Evolutionary conservation across 176 grass and related monocot species (phyloP).

Genomic region (Zoysia japonica): DNA sequence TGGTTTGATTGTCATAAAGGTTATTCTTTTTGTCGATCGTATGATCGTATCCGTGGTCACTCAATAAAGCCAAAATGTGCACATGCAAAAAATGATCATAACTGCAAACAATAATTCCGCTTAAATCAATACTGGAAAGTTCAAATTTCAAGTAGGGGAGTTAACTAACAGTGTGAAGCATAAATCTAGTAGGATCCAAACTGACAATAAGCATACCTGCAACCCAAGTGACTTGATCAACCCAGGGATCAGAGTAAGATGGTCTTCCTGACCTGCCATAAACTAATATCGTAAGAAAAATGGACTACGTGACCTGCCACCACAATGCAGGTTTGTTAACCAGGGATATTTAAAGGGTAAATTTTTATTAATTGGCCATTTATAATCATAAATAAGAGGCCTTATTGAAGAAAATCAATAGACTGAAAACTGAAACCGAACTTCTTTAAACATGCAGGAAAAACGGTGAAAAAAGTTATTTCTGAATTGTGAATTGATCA

Average conservation of each 20-base stretch:
- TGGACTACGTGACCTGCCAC: conserved; percentile 12
- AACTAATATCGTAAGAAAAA: conserved; percentile 36
- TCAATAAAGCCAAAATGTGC: conserved; percentile 29
- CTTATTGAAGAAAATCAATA: background rate
- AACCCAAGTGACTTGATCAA: conserved; percentile 90
- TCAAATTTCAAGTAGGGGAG: background rate
- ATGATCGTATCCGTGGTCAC: background rate
- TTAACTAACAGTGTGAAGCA: background rate
- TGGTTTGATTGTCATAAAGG: background rate
- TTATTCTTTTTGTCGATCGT: background rate
- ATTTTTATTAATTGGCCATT: background rate
- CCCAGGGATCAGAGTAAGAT: conserved; percentile 84
- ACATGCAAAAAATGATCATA: background rate
- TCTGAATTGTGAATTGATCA: background rate
- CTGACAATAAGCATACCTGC: conserved; percentile 47
- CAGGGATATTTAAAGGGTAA: background rate
- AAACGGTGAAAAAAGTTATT: background rate
- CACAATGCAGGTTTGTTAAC: background rate
- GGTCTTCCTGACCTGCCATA: conserved; percentile 79
- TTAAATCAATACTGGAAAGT: conserved; percentile 28
- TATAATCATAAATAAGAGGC: background rate
- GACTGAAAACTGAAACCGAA: background rate
- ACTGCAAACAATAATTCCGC: background rate
- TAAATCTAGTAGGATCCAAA: conserved; percentile 5
- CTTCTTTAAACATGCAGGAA: background rate